Evolutionary conservation across 1,284 basidiomycete species (phyloP), one percentile per base, ranked within the genome.

Genomic region (Apiotrichum montevideense): DNA sequence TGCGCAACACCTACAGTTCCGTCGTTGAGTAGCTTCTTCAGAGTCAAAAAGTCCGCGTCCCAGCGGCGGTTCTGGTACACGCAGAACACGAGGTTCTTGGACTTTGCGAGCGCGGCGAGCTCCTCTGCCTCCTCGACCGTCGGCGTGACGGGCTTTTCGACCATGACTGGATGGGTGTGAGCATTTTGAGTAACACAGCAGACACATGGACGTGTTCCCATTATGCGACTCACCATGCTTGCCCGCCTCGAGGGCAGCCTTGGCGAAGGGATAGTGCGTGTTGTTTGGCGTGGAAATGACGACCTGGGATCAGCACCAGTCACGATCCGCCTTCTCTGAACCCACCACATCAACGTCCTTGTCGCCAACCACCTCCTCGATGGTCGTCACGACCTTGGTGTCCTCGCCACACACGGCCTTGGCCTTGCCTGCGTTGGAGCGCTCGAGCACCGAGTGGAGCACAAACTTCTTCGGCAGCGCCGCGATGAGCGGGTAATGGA

Each of bases 61-160:
- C 69, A 70, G 46, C 68, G 63, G 44, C 71, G 80, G 74, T 92
- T 93, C 72, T 93, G 89, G 76, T 85, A 90, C 3, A 83, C 74
- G 21, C 73, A 87, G 42, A 91, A 75, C 35, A 90, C 80, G 45
- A 87, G 78, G 35, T 80, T 79, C 66, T 87, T 87, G 11, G 79
- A 74, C 65, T 80, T 81, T 2, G 90, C 88, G 47, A 92, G 75
- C 10, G 74, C 74, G 39, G 82, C 82, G 35, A 93, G 82, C 62
- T 88, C 84, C 59, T 77, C 77, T 1, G 87, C 88, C 71, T 92
- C 81, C 15, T 76, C 75, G 4, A 79, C 78, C 0, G 84, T 86
- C 1, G 87, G 80, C 2, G 86, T 85, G 21, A 91, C 80, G 2
- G 90, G 90, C 72, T 93, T 93, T 73, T 93, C 90, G 45, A 90